Conservation (phyloP, 805 yeast genomes). For the Ogataea degrootiae region DNA sequence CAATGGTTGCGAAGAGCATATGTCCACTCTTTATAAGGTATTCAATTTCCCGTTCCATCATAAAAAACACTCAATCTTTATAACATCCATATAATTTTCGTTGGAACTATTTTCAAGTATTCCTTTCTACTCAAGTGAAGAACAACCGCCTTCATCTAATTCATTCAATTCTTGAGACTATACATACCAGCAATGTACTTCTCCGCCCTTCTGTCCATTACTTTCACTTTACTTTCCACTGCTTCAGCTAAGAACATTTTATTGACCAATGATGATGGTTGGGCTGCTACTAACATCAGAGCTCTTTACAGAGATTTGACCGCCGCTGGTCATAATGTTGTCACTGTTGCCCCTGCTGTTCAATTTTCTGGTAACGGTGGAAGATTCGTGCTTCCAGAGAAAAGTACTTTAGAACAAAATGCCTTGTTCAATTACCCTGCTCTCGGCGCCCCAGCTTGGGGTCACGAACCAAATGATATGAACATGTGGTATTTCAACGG, state of each 20-base stretch:
- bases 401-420: slow-evolving; percentile 35
- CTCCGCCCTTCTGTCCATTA: slow-evolving; percentile 4
- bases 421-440: slow-evolving; percentile 46
- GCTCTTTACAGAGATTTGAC: slow-evolving; percentile 46
- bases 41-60: too few species aligned
- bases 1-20: too few species aligned
- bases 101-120: too few species aligned
- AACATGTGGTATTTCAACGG: slow-evolving; percentile 53
- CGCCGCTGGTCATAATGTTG: slow-evolving; percentile 45
- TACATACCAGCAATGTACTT: slow-evolving; percentile 7
- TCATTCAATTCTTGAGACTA: neutral
- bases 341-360: slow-evolving; percentile 47
- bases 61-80: too few species aligned
- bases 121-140: too few species aligned
- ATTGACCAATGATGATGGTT: slow-evolving; percentile 53
- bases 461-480: slow-evolving; percentile 38
- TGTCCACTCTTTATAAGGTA: too few species aligned
- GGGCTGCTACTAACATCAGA: slow-evolving; percentile 53
- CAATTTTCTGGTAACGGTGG: slow-evolving; percentile 56
- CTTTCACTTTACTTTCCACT: slow-evolving; percentile 6
- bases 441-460: slow-evolving; percentile 52
- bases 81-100: too few species aligned
- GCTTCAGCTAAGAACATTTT: slow-evolving; percentile 37
- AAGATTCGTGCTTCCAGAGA: slow-evolving; percentile 39
- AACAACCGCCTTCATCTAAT: too few species aligned